Conservation (phyloP, 1,284 basidiomycete genomes). For the Malassezia sympodialis region DNA sequence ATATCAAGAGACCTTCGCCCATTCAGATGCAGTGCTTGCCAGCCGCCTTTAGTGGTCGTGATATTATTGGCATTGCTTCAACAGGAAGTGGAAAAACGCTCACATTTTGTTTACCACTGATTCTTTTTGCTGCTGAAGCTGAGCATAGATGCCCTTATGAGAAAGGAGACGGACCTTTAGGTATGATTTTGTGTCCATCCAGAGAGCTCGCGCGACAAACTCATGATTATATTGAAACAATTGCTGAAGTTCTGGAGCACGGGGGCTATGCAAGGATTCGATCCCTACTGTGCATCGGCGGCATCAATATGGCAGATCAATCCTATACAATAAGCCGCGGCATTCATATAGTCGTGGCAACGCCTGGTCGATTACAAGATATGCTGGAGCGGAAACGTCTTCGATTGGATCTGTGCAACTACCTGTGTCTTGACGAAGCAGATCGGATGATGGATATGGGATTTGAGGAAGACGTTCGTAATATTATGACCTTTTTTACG, state of each 20-base stretch:
- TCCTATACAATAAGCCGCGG: slow-evolving; percentile 77
- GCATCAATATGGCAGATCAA: slow-evolving; percentile 95
- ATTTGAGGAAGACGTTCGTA: slow-evolving; percentile 95
- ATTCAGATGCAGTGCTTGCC: slow-evolving; percentile 97
- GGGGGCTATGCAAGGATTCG: slow-evolving; percentile 66
- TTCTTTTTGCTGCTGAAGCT: slow-evolving; percentile 67
- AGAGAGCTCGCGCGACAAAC: slow-evolving; percentile 59
- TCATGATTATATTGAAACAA: slow-evolving; percentile 78
- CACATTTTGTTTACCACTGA: slow-evolving; percentile 50
- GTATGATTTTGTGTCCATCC: slow-evolving; percentile 68
- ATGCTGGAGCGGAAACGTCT: slow-evolving; percentile 79
- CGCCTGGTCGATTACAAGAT: slow-evolving; percentile 51
- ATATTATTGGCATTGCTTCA: slow-evolving; percentile 52
- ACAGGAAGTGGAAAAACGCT: slow-evolving; percentile 52
- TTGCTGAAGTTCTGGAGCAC: slow-evolving; percentile 71
- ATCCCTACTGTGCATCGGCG: slow-evolving; percentile 85
- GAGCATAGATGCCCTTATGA: slow-evolving; percentile 79
- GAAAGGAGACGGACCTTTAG: slow-evolving; percentile 88
- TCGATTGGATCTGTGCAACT: slow-evolving; percentile 68
- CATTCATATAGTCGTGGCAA: slow-evolving; percentile 88
- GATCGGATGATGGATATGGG: slow-evolving; percentile 99
- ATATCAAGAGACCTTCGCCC: slow-evolving; percentile 78
- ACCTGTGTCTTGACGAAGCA: slow-evolving; percentile 95
- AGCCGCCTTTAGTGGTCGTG: slow-evolving; percentile 57
- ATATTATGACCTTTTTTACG: slow-evolving; percentile 97